A percentile compares a stretch with the other conserved stretches of the same genome.
These are phyloP conservation scores for Hibiscus tridactylites DNA, from an alignment of 345 rosid genomes.

Conservation along the genomic window DNA sequence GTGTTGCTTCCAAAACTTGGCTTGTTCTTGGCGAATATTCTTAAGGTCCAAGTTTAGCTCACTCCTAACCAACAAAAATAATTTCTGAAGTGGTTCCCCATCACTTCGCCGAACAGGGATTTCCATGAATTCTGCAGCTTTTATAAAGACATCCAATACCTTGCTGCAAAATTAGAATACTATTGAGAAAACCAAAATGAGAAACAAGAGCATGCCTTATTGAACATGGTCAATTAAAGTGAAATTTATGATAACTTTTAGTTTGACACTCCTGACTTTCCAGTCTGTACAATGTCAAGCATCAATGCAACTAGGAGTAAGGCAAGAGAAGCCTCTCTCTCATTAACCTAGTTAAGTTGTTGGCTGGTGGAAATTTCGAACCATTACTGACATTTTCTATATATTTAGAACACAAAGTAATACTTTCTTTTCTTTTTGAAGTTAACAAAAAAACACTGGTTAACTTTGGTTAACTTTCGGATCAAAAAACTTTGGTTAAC, in stretches of 20 bases:
- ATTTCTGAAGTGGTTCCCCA: conserved; percentile 91
- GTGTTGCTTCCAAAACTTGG: conserved; percentile 99
- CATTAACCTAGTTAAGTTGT: neutral
- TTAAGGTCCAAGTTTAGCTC: conserved; percentile 94
- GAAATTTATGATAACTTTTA: neutral
- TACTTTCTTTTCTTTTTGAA: neutral
- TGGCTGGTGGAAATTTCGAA: neutral
- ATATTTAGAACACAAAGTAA: neutral
- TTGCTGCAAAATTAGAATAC: conserved; percentile 48
- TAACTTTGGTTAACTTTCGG: neutral
- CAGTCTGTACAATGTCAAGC: neutral
- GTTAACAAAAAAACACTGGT: too few species aligned
- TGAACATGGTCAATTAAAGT: neutral
- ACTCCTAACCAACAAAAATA: conserved; percentile 90
- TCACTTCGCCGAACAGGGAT: conserved; percentile 93
- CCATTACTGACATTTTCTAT: neutral
- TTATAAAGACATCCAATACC: conserved; percentile 93
- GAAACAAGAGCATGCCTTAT: neutral
- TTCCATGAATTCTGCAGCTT: conserved; percentile 97
- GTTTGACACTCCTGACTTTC: neutral
- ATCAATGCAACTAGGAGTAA: neutral
- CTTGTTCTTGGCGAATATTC: conserved; percentile 99
- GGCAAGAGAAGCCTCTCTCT: neutral
- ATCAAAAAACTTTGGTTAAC: neutral
- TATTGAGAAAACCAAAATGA: neutral